Conservation (phyloP, 305 asterid species). For the Solanum hybrid region DNA sequence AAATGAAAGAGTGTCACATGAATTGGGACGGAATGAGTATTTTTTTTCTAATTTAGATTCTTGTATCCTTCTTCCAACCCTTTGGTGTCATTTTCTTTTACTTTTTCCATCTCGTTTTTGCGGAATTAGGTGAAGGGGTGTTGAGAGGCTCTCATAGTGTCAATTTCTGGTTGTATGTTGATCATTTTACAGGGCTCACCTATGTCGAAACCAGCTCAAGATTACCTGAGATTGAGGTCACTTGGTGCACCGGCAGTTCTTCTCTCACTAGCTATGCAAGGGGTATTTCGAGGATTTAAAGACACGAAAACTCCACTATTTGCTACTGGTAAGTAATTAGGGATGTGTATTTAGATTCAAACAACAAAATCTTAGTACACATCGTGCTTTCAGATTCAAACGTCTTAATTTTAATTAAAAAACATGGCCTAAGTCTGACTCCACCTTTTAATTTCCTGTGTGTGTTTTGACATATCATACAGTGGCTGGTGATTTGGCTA, state of each 20-base stretch:
- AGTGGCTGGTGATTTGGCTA: conserved; percentile 48
- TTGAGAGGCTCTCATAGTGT: neutral
- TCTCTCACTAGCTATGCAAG: conserved; percentile 57
- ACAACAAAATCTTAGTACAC: neutral
- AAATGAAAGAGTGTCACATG: neutral
- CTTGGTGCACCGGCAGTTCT: conserved; percentile 63
- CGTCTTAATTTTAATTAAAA: neutral
- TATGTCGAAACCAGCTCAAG: conserved; percentile 41
- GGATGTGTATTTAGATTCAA: neutral
- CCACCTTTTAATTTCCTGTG: neutral
- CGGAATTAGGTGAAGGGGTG: neutral
- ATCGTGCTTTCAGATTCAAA: neutral
- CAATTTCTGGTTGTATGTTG: neutral
- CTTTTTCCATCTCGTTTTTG: neutral
- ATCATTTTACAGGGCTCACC: conserved; percentile 29
- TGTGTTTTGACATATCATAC: neutral
- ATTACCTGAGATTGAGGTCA: conserved; percentile 45
- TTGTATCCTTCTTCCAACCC: neutral
- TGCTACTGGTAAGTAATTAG: conserved; percentile 33
- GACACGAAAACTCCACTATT: conserved; percentile 52
- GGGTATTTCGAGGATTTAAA: conserved; percentile 49
- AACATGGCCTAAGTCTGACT: neutral
- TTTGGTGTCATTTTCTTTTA: neutral
- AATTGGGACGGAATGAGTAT: neutral
- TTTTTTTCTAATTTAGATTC: neutral